A percentile compares a stretch with the other conserved stretches of the same genome.
Conservation (phyloP, 2,329 filamentous ascomycete species). For the Epichloe aotearoae region DNA sequence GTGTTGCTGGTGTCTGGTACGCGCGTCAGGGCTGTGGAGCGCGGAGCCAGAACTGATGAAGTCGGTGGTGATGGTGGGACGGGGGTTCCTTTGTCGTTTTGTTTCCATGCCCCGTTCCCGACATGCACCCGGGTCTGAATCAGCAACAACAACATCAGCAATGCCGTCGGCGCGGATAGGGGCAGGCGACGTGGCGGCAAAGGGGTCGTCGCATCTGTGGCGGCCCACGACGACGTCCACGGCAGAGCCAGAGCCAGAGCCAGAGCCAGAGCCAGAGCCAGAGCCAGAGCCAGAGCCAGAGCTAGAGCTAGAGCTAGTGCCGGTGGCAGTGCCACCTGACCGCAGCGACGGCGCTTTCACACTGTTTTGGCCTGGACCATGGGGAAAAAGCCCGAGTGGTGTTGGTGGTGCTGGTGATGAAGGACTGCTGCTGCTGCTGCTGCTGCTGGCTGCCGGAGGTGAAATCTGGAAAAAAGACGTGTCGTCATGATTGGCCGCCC, state of each 20-base stretch:
- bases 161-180: slow-evolving; percentile 2
- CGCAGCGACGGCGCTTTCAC: background rate
- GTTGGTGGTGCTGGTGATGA: slow-evolving; percentile 4
- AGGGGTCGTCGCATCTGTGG: background rate
- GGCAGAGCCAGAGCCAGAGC: background rate
- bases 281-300: background rate
- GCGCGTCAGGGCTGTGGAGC: slow-evolving; percentile 6
- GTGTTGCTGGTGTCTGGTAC: slow-evolving; percentile 6
- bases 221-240: background rate
- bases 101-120: background rate
- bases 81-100: background rate
- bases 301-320: background rate
- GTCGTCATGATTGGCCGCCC: background rate
- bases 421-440: no score
- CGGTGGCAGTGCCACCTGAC: background rate
- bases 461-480: no score
- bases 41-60: slow-evolving; percentile 5
- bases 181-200: slow-evolving; percentile 7
- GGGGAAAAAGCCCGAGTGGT: slow-evolving; percentile 9
- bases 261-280: background rate
- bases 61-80: slow-evolving; percentile 2
- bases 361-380: background rate
- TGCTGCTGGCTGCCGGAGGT: no score
- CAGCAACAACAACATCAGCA: background rate
- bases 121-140: background rate